Percentiles rank a stretch among this genome's conserved stretches.
These are phyloP conservation scores for Irpex rosettiformis DNA, from an alignment of 1,284 basidiomycete genomes.

Conservation along the genomic window DNA sequence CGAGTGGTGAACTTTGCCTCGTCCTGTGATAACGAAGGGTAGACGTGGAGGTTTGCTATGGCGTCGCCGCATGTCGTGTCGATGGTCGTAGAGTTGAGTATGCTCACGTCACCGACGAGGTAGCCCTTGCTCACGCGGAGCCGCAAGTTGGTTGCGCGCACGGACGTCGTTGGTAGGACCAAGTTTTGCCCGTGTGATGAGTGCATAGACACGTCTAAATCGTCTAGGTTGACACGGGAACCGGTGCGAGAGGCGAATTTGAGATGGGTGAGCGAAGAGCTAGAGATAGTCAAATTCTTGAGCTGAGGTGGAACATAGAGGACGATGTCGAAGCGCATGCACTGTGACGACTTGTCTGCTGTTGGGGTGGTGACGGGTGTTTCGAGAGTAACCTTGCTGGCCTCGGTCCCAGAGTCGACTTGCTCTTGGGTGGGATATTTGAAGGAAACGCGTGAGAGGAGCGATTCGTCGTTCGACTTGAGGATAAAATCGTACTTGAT, in stretches of 20 bases:
- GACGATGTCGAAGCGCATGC: constrained; percentile 53
- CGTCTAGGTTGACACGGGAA: constrained; percentile 37
- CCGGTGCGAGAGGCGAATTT: constrained; percentile 38
- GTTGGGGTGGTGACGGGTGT: constrained; percentile 18
- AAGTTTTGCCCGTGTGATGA: constrained; percentile 34
- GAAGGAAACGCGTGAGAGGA: constrained; percentile 37
- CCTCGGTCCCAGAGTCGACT: constrained; percentile 26
- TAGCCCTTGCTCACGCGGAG: constrained; percentile 51
- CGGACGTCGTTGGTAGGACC: constrained; percentile 39
- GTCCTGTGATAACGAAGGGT: constrained; percentile 35
- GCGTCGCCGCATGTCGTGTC: constrained; percentile 49
- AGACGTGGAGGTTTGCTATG: constrained; percentile 43
- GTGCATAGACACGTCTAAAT: constrained; percentile 40
- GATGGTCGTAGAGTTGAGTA: constrained; percentile 40
- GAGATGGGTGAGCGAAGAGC: constrained; percentile 42
- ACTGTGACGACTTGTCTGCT: constrained; percentile 22
- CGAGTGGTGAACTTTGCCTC: constrained; percentile 40
- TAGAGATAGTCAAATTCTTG: constrained; percentile 40
- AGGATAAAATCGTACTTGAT: constrained; percentile 48
- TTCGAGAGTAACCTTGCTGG: constrained; percentile 37
- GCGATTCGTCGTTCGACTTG: constrained; percentile 35
- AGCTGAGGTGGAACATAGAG: constrained; percentile 47
- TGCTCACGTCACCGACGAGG: constrained; percentile 52
- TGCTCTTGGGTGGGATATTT: constrained; percentile 30
- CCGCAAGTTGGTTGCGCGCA: constrained; percentile 37